A percentile compares a stretch with the other conserved stretches of the same genome.
Evolutionary conservation across 352 stramenopile species (phyloP).

Genomic region (Phytophthora crassamura): DNA sequence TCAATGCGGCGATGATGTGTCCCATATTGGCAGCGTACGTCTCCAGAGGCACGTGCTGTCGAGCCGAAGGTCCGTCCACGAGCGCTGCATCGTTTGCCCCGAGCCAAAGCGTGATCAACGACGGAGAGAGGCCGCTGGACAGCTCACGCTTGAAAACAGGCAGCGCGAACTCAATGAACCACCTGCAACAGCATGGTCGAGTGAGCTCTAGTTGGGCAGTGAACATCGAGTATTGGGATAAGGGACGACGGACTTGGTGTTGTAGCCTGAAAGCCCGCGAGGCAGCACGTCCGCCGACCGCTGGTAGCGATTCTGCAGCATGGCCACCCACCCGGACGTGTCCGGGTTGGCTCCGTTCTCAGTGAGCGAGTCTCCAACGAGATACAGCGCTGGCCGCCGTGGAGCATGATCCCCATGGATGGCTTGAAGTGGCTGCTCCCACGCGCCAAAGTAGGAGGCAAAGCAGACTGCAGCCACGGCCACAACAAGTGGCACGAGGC

Average conservation of each 20-base stretch:
- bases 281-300: conserved; percentile 65
- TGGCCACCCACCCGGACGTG: conserved; percentile 49
- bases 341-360: conserved; percentile 47
- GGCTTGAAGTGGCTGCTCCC: conserved; percentile 10
- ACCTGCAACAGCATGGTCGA: conserved; percentile 25
- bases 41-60: conserved; percentile 53
- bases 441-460: conserved; percentile 20
- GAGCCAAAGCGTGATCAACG: conserved; percentile 61
- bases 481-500: conserved; percentile 14
- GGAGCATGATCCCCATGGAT: background rate
- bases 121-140: conserved; percentile 22
- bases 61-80: conserved; percentile 28
- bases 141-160: conserved; percentile 52
- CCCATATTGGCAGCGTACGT: conserved; percentile 52
- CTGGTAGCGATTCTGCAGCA: conserved; percentile 57
- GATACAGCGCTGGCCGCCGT: conserved; percentile 44
- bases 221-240: background rate
- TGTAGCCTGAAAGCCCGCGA: conserved; percentile 66
- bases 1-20: conserved; percentile 35
- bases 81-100: conserved; percentile 70
- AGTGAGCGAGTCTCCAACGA: conserved; percentile 77
- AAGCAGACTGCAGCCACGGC: conserved; percentile 16
- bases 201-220: background rate
- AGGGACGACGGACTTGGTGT: conserved; percentile 36
- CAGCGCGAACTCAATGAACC: conserved; percentile 47